Conservation (phyloP, 345 rosid species). For the Eucalyptus pumila region DNA sequence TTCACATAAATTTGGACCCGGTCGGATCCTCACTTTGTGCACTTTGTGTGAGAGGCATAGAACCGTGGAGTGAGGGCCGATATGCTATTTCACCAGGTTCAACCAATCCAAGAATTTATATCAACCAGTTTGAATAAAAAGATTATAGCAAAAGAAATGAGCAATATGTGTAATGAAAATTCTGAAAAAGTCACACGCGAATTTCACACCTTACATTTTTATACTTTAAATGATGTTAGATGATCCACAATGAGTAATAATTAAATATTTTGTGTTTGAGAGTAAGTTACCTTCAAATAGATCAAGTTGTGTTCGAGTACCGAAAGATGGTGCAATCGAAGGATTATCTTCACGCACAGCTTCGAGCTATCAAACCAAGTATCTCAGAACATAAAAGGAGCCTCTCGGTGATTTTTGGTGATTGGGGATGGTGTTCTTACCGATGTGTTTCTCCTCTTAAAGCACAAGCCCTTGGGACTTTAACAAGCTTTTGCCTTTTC, state of each 20-base stretch:
- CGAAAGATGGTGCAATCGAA: neutral
- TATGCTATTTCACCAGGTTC: neutral
- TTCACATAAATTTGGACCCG: neutral
- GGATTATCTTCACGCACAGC: neutral
- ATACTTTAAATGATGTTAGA: neutral
- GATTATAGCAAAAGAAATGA: rapidly evolving
- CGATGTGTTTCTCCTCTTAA: neutral
- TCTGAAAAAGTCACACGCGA: rapidly evolving
- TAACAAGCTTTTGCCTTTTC: neutral
- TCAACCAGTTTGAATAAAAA: too few relatives aligned
- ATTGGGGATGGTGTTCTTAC: neutral
- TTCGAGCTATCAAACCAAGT: neutral
- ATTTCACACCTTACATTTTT: rapidly evolving
- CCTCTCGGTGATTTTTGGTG: neutral
- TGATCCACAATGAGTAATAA: neutral
- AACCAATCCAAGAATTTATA: neutral
- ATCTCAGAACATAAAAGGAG: neutral
- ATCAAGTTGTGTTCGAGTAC: neutral
- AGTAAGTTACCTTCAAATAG: rapidly evolving
- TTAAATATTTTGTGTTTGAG: neutral
- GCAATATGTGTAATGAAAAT: neutral
- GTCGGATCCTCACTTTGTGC: neutral
- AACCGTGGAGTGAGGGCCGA: rapidly evolving
- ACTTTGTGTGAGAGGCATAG: neutral
- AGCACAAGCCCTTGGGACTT: neutral